phyloP scores from a whole-genome alignment of 306 rosid genomes.

The Acacia melanoxylon region DNA sequence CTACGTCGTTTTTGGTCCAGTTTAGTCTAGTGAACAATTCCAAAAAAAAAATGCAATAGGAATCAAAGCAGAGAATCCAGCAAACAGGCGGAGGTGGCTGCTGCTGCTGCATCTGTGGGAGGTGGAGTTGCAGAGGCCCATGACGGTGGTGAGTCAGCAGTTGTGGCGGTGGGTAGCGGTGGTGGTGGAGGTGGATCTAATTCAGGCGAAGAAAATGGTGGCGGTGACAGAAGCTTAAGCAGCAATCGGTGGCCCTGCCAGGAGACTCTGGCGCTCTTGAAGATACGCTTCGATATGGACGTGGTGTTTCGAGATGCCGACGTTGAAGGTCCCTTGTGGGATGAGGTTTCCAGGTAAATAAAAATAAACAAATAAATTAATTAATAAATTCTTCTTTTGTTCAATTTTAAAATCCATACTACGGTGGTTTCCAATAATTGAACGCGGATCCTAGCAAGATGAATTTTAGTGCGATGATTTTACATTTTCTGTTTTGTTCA shows the following conservation, averaged over 20 bases:
- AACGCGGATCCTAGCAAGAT: not conserved
- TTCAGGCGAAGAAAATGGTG: constrained; percentile 63
- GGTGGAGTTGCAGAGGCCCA: not conserved
- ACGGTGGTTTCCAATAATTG: not conserved
- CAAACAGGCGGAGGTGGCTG: not conserved
- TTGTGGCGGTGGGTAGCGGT: constrained; percentile 13
- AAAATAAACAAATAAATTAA: too few species aligned
- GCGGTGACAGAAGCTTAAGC: constrained; percentile 73
- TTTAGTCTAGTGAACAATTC: too few species aligned
- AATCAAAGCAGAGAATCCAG: too few species aligned
- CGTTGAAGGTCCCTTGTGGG: constrained; percentile 97
- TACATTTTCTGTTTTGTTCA: too few species aligned
- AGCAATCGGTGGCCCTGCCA: constrained; percentile 94
- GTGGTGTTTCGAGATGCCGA: constrained; percentile 81
- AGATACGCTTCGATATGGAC: constrained; percentile 96
- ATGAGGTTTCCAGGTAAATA: constrained; percentile 77
- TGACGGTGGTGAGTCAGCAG: constrained; percentile 28
- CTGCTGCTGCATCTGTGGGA: not conserved
- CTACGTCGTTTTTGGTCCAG: too few species aligned
- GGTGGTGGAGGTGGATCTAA: constrained; percentile 46
- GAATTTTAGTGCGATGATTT: not conserved
- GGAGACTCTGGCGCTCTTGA: constrained; percentile 82
- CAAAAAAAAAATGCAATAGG: too few species aligned
- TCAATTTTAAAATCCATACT: not conserved
- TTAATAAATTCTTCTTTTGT: too few species aligned